Base-by-base conservation (phyloP, 192 early-diverging fungal species). In the Podila clonocystis region DNA sequence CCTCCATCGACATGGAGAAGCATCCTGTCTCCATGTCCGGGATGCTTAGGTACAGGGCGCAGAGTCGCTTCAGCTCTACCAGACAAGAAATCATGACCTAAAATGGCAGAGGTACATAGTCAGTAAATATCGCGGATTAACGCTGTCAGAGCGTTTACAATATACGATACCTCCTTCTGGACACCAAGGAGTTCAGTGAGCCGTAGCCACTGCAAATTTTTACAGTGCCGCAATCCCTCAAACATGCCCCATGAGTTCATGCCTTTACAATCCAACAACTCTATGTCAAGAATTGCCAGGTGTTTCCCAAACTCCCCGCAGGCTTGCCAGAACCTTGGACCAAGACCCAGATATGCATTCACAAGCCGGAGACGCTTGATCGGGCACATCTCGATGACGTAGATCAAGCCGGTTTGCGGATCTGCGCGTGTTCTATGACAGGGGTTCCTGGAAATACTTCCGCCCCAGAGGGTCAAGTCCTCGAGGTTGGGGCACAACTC, bases 161-260 rank as follows among this genome's bases (percentile, higher is more conserved):
- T 5, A 38, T 13, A 22, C 29, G 28, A 4, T 62, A 70, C 68
- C 68, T 70, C 59, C n/a, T 62, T 61, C 28, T 70, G 58, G 22
- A 72, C 62, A 57, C 70, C 70, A 19, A 63, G 38, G 13, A 72
- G 61, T 22, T 72, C 70, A 2, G 70, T 72, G 19, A 72, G 60
- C 12, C 70, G 70, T 2, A 72, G 52, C 60, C 62, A 72, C 5
- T 50, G 70, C 19, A 72, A 9, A 11, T 36, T 58, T 13, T 36
- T 41, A 19, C 70, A 72, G 24, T 63, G 26, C 9, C 62, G 26
- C 0, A 72, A 61, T 4, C 62, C 70, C 50, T 72, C 70, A 45
- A 72, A 72, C 62, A 72, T 52, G 19, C 70, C 70, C 70, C 70
- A 72, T 29, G 70, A 48, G 15, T n/a, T 58, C 70, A 72, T 63